Evolutionary conservation across 305 asterid species (phyloP).

Genomic region (Fraxinus nigra): DNA sequence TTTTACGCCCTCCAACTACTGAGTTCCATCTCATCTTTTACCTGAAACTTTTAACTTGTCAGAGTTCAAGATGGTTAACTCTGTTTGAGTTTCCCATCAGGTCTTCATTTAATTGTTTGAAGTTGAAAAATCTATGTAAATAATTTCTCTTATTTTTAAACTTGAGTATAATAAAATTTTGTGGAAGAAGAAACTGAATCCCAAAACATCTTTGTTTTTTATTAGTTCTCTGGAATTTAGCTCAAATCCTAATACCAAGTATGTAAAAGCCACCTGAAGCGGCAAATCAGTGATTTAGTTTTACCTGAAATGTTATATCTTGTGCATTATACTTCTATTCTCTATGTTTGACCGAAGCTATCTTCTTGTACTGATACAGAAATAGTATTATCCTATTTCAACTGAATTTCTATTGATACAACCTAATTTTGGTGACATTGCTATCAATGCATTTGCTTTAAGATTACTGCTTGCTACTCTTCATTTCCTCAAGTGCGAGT

Average conservation of each 20-base stretch:
- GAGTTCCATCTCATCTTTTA: not conserved
- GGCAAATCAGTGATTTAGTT: not conserved
- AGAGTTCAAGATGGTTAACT: not conserved
- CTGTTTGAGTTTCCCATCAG: not conserved
- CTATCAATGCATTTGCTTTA: not conserved
- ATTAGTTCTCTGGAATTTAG: not conserved
- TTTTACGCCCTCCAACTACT: not conserved
- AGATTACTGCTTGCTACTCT: constrained; percentile 8
- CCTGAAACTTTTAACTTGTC: not conserved
- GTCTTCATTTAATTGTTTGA: not conserved
- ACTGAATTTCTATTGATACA: not conserved
- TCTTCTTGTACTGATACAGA: not conserved
- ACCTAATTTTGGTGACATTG: not conserved
- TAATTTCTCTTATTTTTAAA: not conserved
- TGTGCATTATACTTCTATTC: not conserved
- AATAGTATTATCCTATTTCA: not conserved
- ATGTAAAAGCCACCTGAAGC: not conserved
- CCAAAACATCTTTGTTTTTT: not conserved
- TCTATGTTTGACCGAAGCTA: not conserved
- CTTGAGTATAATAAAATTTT: not conserved
- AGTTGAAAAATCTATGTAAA: not conserved
- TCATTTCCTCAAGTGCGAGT: not conserved
- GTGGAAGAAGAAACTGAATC: not conserved
- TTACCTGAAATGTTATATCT: not conserved
- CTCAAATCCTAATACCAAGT: not conserved